Conservation (phyloP, 352 stramenopile species). For the Pelagophyceae sp. region DNA sequence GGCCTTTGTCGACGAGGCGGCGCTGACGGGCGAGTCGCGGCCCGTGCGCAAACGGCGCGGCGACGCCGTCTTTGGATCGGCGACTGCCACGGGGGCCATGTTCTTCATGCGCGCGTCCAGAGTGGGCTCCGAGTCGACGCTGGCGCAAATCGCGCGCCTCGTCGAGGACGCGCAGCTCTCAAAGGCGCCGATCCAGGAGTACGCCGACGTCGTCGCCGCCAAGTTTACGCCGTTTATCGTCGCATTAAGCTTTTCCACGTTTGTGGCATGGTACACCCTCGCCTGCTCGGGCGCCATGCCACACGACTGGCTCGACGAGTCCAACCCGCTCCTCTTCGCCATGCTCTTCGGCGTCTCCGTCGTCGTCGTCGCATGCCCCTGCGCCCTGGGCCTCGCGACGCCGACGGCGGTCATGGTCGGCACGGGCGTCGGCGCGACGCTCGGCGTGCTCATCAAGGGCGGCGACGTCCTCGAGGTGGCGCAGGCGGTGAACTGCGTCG, state of each 20-base stretch:
- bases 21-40: conserved; percentile 84
- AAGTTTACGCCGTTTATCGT: conserved; percentile 92
- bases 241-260: conserved; percentile 79
- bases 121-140: conserved; percentile 77
- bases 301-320: conserved; percentile 24
- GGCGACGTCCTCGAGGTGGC: conserved; percentile 59
- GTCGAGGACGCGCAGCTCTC: conserved; percentile 94
- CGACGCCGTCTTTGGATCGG: conserved; percentile 74
- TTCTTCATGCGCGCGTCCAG: conserved; percentile 83
- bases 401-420: conserved; percentile 96
- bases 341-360: conserved; percentile 95
- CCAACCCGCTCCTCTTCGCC: conserved; percentile 65
- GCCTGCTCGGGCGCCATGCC: conserved; percentile 54
- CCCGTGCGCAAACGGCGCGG: conserved; percentile 45
- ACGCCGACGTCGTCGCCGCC: conserved; percentile 83
- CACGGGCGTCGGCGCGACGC: conserved; percentile 86
- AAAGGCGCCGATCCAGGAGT: conserved; percentile 93
- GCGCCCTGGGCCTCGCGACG: conserved; percentile 92
- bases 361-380: conserved; percentile 96
- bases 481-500: conserved; percentile 76
- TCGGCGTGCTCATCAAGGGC: conserved; percentile 97
- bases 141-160: conserved; percentile 95
- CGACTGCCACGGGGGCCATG: conserved; percentile 75
- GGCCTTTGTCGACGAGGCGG: conserved; percentile 79
- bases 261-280: conserved; percentile 83